phyloP scores from a whole-genome alignment of 208 protist genomes.

The Strigomonas oncopelti region DNA sequence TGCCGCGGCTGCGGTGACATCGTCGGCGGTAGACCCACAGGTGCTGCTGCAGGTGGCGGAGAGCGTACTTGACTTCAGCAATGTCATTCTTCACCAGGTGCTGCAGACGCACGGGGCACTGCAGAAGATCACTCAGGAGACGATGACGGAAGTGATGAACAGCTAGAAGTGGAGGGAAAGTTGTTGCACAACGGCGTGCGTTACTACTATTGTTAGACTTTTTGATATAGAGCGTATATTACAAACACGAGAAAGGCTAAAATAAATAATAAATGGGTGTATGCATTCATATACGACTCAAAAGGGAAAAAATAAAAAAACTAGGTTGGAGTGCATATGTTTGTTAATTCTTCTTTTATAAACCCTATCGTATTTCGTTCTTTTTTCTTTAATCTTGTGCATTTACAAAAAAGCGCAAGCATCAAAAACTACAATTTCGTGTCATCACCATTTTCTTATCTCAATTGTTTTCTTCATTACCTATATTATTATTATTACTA shows the following conservation, averaged over 20 bases:
- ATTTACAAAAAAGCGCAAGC: background rate
- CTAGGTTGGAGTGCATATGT: background rate
- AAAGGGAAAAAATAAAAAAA: conserved; percentile 3
- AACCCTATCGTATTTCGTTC: background rate
- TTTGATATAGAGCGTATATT: background rate
- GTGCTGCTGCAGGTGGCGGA: conserved; percentile 57
- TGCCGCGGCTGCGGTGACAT: background rate
- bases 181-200: too few species aligned
- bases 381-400: conserved; percentile 8
- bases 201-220: background rate
- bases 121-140: conserved; percentile 24
- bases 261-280: background rate
- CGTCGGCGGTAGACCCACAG: conserved; percentile 7
- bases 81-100: conserved; percentile 59
- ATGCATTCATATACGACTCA: too few species aligned
- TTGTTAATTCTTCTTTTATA: conserved; percentile 2
- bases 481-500: too few species aligned
- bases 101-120: conserved; percentile 36
- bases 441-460: too few species aligned
- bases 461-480: too few species aligned
- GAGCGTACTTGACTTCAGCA: conserved; percentile 70
- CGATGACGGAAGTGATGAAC: conserved; percentile 12
- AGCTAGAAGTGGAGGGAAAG: too few species aligned
- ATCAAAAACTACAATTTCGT: conserved; percentile 1
- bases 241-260: background rate